Evolutionary conservation across 306 rosid species (phyloP), one percentile per base, ranked within the genome.

Genomic region (Quercus engelmannii): DNA sequence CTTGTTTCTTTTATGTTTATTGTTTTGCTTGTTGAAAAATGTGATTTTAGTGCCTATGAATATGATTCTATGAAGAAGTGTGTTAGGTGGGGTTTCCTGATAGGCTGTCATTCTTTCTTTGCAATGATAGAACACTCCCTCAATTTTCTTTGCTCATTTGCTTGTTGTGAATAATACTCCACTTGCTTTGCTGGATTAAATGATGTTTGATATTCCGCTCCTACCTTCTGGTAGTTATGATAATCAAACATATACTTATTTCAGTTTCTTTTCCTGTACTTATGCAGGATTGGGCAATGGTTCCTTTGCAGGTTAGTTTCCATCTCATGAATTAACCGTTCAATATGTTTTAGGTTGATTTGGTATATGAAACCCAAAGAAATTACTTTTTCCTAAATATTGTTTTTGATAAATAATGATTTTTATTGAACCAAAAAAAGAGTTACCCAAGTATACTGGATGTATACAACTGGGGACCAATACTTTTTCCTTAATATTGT

Each of bases 281-380:
- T 83, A 51, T 80, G 92, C 98, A 96, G 99, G 93, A 79, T 78
- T 93, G 81, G 84, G 94, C 90, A 96, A 96, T 85, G 75, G 83
- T 79, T 86, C 97, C n/a, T 89, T 93, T 84, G 86, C 89, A 91
- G 99, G 99, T 96, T 77, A 78, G 94, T 91, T 79, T 83, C 81
- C 70, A 7, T 30, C 6, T 52, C 73, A 46, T 17, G 30, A 68
- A 68, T 75, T 67, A 55, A 43, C 76, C 46, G 55, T 64, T 10
- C 1, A n/a, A 57, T n/a, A 74, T 63, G 55, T 58, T 69, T 28
- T 73, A 73, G 4, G 19, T 65, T 73, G 55, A 19, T 63, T 41
- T 74, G 31, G 5, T 57, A n/a, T 68, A 75, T 43, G 75, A 59
- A 14, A 46, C 15, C 21, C 43, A 4, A 23, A 13, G 41, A 13